A percentile compares a stretch with the other conserved stretches of the same genome.
phyloP scores from a whole-genome alignment of 2,329 filamentous ascomycete species.

The Ophiobolus disseminans region DNA sequence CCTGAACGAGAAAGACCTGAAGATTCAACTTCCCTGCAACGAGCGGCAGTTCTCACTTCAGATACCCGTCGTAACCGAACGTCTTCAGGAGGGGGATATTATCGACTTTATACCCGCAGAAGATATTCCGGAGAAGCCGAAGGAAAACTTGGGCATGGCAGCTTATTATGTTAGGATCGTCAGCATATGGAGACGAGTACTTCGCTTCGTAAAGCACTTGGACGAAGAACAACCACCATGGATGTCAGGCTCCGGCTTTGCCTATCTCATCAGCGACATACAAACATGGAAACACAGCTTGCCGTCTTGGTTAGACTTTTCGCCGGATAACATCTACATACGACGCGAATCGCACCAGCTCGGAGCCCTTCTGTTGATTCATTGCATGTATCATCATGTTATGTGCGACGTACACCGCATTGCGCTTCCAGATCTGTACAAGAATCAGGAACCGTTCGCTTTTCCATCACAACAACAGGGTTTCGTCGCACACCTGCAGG shows the following conservation, averaged over 20 bases:
- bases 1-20: conserved; percentile 41
- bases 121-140: conserved; percentile 36
- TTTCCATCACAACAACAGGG: conserved; percentile 34
- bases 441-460: conserved; percentile 37
- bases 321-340: conserved; percentile 45
- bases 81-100: conserved; percentile 32
- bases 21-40: conserved; percentile 44
- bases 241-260: conserved; percentile 37
- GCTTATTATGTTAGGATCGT: conserved; percentile 43
- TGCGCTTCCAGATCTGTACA: conserved; percentile 40
- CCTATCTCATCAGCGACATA: conserved; percentile 31
- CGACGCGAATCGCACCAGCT: conserved; percentile 43
- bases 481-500: conserved; percentile 36
- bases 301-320: conserved; percentile 42
- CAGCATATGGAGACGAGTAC: conserved; percentile 40
- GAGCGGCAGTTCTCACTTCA: conserved; percentile 42
- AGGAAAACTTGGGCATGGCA: conserved; percentile 42
- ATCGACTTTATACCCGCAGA: conserved; percentile 32
- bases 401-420: conserved; percentile 43
- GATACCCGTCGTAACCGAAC: conserved; percentile 39
- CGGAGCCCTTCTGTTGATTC: conserved; percentile 40
- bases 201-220: conserved; percentile 43
- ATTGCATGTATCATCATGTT: conserved; percentile 46
- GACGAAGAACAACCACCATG: conserved; percentile 42
- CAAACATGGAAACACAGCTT: conserved; percentile 38